Conservation (phyloP, 208 protist genomes). For the Perkinsela sp. region DNA sequence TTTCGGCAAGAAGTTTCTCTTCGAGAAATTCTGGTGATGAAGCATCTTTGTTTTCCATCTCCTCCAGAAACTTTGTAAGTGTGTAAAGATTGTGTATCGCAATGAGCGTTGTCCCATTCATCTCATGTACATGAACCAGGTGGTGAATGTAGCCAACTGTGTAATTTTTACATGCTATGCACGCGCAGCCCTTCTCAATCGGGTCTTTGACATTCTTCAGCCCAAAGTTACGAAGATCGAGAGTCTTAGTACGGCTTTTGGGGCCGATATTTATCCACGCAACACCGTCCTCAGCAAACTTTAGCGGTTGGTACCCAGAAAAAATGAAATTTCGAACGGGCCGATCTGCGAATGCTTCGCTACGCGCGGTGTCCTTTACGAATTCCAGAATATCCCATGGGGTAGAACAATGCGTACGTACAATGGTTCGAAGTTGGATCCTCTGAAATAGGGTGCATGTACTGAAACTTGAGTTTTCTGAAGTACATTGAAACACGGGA, state of each 20-base stretch:
- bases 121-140: slow-evolving; percentile 52
- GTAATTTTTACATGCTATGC: slow-evolving; percentile 41
- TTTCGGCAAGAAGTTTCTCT: no score
- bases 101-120: slow-evolving; percentile 48
- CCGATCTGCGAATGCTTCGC: neutral
- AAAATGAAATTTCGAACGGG: neutral
- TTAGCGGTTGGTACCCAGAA: neutral
- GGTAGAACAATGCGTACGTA: neutral
- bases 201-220: slow-evolving; percentile 27
- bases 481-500: no score
- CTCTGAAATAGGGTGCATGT: no score
- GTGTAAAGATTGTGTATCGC: slow-evolving; percentile 30
- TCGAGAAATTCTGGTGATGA: no score
- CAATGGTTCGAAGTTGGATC: no score
- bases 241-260: slow-evolving; percentile 4
- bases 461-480: no score
- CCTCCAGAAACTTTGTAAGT: neutral
- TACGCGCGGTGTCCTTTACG: neutral
- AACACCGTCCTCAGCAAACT: neutral
- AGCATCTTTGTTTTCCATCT: no score
- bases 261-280: neutral
- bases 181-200: slow-evolving; percentile 16
- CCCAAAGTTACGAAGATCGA: slow-evolving; percentile 31
- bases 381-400: neutral
- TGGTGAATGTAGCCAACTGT: slow-evolving; percentile 47